A percentile compares a stretch with the other conserved stretches of the same genome.
Conservation (phyloP, 805 yeast species). For the Teunomyces atbi region DNA sequence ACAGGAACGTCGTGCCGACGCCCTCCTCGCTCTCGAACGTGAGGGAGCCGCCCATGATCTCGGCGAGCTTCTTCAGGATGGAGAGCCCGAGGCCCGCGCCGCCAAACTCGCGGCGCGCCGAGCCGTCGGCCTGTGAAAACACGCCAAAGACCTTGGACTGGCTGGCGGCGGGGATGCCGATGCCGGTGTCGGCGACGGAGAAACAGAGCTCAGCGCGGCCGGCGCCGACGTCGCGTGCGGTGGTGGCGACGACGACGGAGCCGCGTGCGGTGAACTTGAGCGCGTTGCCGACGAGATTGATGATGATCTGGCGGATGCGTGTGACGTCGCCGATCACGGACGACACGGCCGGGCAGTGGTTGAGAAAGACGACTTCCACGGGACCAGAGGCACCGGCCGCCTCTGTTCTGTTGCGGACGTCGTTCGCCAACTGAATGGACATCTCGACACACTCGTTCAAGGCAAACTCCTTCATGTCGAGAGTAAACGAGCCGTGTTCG, state of each 20-base stretch:
- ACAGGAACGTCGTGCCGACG: slow-evolving; percentile 46
- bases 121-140: slow-evolving; percentile 56
- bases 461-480: slow-evolving; percentile 44
- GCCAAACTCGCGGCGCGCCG: slow-evolving; percentile 49
- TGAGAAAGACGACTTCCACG: slow-evolving; percentile 45
- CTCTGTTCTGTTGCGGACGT: slow-evolving; percentile 18
- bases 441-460: slow-evolving; percentile 46
- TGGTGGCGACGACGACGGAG: slow-evolving; percentile 37
- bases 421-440: slow-evolving; percentile 46
- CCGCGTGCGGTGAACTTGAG: slow-evolving; percentile 50
- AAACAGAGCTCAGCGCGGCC: slow-evolving; percentile 39
- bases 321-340: slow-evolving; percentile 48
- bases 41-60: slow-evolving; percentile 48
- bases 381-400: slow-evolving; percentile 40
- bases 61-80: slow-evolving; percentile 47
- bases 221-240: slow-evolving; percentile 23
- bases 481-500: slow-evolving; percentile 51
- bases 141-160: slow-evolving; percentile 49
- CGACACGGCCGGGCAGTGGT: slow-evolving; percentile 38
- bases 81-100: slow-evolving; percentile 54
- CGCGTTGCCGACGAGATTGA: slow-evolving; percentile 53
- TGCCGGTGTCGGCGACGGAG: slow-evolving; percentile 50
- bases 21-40: slow-evolving; percentile 47
- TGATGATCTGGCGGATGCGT: slow-evolving; percentile 49
- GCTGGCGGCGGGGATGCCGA: slow-evolving; percentile 49